Conservation (phyloP, 306 rosid genomes). For the Oemleria cerasiformis region DNA sequence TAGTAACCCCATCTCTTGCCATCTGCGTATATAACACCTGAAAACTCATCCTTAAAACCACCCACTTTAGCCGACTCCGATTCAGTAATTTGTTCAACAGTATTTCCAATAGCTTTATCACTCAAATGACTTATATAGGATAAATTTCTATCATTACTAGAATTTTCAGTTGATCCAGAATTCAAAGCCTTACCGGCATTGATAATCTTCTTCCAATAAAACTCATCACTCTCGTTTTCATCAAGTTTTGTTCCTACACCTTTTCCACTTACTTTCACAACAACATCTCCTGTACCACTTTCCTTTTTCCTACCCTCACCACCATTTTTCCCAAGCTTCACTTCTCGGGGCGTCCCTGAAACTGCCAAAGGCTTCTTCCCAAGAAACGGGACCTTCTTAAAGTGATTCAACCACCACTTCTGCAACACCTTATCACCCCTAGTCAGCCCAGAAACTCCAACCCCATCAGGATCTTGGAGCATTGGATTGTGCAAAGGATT, state of each 20-base stretch:
- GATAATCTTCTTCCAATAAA: background rate
- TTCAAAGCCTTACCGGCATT: constrained; percentile 2
- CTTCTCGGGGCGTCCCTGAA: constrained; percentile 17
- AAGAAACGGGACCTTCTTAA: constrained; percentile 51
- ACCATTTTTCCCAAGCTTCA: constrained; percentile 15
- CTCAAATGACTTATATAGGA: constrained; percentile 19
- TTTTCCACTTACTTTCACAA: background rate
- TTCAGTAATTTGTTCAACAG: constrained; percentile 13
- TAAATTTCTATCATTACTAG: constrained; percentile 17
- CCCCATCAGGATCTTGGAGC: constrained; percentile 75
- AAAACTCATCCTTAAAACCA: constrained; percentile 26
- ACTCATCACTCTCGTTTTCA: constrained; percentile 9
- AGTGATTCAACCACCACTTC: constrained; percentile 61
- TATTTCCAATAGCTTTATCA: constrained; percentile 11
- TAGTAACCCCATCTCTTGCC: constrained; percentile 89
- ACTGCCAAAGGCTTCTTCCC: constrained; percentile 33
- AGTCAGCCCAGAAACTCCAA: constrained; percentile 46
- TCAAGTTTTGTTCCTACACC: constrained; percentile 21
- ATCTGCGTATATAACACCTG: constrained; percentile 62
- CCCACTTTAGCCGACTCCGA: background rate
- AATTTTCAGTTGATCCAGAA: constrained; percentile 6
- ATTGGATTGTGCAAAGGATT: constrained; percentile 66
- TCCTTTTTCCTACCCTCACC: constrained; percentile 3
- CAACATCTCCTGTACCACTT: constrained; percentile 5
- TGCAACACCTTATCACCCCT: constrained; percentile 56